These are phyloP conservation scores for Aspergillus coremiiformis DNA, from an alignment of 495 filamentous ascomycete genomes.

Conservation along the genomic window DNA sequence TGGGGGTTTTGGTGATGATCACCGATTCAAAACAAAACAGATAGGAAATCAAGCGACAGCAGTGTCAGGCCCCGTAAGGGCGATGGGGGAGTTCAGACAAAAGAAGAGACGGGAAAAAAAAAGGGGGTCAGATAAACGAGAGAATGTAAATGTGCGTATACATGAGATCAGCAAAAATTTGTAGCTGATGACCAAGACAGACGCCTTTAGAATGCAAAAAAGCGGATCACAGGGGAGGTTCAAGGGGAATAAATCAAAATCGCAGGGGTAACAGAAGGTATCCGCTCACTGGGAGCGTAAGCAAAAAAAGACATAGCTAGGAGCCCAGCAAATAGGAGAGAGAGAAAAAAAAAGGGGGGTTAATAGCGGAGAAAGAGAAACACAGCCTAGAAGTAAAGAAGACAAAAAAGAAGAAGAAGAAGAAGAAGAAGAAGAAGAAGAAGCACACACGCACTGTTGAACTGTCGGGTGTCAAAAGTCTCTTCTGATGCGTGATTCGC, in stretches of 20 bases:
- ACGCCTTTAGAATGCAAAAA: constrained; percentile 46
- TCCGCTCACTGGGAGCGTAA: constrained; percentile 31
- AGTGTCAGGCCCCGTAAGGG: constrained; percentile 16
- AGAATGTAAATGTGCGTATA: constrained; percentile 27
- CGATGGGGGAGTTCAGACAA: constrained; percentile 15
- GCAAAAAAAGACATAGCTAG: constrained; percentile 22
- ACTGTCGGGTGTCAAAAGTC: neutral
- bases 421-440: constrained; percentile 17
- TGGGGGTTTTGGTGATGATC: constrained; percentile 3
- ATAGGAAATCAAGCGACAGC: neutral
- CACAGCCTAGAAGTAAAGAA: neutral
- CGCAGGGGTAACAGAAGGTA: constrained; percentile 26
- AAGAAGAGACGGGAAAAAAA: constrained; percentile 17
- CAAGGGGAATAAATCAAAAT: constrained; percentile 24
- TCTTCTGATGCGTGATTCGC: neutral
- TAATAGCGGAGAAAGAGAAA: neutral
- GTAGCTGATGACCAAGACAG: constrained; percentile 36
- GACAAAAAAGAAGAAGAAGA: no score
- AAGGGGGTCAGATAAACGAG: constrained; percentile 20
- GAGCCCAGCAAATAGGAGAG: constrained; percentile 16
- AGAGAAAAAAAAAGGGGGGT: constrained; percentile 7
- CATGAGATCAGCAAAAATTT: constrained; percentile 32
- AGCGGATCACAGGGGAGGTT: constrained; percentile 21
- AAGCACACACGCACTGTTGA: constrained; percentile 12
- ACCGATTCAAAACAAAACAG: neutral